A percentile compares a stretch with the other conserved stretches of the same genome.
These are phyloP conservation scores for Solanum acaule DNA, from an alignment of 257 asterid genomes.

Conservation along the genomic window DNA sequence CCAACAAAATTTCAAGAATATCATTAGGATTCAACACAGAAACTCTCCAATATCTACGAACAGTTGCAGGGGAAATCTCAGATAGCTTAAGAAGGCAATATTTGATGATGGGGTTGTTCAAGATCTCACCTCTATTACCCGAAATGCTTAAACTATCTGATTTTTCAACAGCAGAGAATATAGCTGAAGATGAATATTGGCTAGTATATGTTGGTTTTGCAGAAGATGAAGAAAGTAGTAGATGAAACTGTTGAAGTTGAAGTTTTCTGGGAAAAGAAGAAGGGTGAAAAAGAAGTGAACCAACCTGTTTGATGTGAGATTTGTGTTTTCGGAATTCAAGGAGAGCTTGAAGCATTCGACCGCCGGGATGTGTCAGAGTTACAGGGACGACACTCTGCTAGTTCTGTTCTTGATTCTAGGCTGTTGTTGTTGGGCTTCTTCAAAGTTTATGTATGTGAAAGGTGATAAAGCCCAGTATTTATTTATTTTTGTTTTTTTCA, in stretches of 20 bases:
- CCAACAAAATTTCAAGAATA: constrained; percentile 60
- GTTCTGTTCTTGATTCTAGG: neutral
- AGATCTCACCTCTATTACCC: constrained; percentile 27
- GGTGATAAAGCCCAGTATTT: neutral
- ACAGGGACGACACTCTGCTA: neutral
- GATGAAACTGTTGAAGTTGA: neutral
- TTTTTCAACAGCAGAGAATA: constrained; percentile 25
- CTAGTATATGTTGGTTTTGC: constrained; percentile 4
- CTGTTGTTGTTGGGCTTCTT: neutral
- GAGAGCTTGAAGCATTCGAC: constrained; percentile 20
- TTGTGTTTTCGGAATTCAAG: neutral
- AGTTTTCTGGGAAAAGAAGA: neutral
- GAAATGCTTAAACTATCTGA: constrained; percentile 16
- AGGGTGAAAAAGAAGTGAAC: neutral
- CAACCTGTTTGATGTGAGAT: constrained; percentile 10
- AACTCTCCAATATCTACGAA: constrained; percentile 74
- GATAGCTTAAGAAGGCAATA: constrained; percentile 50
- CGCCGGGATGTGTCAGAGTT: neutral
- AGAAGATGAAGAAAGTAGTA: neutral
- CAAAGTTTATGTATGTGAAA: neutral
- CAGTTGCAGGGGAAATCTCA: constrained; percentile 34
- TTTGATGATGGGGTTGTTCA: constrained; percentile 23
- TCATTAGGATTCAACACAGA: constrained; percentile 47
- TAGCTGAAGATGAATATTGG: constrained; percentile 18
- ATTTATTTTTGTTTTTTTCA: neutral